Evolutionary conservation across 2,329 filamentous ascomycete species (phyloP).

Genomic region (Laburnicola sp.): DNA sequence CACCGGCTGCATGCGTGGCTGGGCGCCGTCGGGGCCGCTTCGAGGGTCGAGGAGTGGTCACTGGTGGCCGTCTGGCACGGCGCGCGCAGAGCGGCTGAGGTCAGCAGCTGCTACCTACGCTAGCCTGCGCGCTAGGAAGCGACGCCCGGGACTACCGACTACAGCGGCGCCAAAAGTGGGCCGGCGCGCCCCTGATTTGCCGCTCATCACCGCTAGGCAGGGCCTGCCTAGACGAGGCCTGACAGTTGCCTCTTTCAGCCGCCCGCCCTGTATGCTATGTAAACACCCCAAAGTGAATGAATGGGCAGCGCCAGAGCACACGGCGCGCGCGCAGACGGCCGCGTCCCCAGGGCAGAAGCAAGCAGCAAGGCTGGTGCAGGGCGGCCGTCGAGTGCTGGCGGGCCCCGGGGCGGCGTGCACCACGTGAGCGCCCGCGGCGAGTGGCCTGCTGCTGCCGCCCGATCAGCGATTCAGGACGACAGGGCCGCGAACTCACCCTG

Average conservation of each 20-base stretch:
- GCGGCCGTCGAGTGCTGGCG: neutral
- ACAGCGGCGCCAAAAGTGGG: neutral
- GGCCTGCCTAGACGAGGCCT: constrained; percentile 10
- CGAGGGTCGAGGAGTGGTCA: no score
- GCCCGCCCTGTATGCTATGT: neutral
- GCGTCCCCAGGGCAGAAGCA: neutral
- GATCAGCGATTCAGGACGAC: constrained; percentile 37
- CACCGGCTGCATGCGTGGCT: neutral
- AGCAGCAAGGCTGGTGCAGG: no score
- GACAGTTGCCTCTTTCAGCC: constrained; percentile 17
- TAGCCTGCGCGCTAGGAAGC: neutral
- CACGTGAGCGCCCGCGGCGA: neutral
- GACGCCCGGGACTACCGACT: neutral
- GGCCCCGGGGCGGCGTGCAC: neutral
- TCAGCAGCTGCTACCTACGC: neutral
- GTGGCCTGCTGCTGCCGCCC: constrained; percentile 2
- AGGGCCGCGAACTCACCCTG: constrained; percentile 25
- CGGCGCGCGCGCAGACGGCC: neutral
- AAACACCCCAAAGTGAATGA: neutral
- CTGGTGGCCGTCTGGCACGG: neutral
- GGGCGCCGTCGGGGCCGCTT: constrained; percentile 1
- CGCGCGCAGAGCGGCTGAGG: constrained; percentile 4
- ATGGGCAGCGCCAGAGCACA: neutral
- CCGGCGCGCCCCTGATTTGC: neutral
- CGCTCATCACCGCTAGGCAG: neutral